These are phyloP conservation scores for Phytophthora pinifolia DNA, from an alignment of 352 stramenopile genomes.

Conservation along the genomic window DNA sequence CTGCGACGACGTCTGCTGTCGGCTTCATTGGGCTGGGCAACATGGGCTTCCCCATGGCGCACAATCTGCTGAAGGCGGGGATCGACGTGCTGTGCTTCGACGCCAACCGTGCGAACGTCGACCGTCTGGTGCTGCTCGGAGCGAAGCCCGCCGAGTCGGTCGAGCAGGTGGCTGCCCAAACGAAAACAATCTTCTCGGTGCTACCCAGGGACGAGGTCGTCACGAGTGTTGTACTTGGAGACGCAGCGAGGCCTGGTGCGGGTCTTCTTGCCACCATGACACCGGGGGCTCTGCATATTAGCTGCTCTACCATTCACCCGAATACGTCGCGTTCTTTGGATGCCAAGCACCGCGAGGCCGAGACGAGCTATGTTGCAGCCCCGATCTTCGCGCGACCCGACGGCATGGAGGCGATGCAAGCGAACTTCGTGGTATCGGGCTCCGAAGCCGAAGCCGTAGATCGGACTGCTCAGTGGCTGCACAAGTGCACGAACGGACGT, in stretches of 20 bases:
- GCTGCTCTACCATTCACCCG: conserved; percentile 72
- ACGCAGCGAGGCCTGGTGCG: conserved; percentile 15
- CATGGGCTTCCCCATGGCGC: conserved; percentile 91
- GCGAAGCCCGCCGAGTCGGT: conserved; percentile 37
- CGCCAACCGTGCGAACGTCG: conserved; percentile 32
- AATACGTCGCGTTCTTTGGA: conserved; percentile 52
- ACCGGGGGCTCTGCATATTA: conserved; percentile 50
- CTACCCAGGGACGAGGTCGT: conserved; percentile 71
- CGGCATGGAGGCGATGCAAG: conserved; percentile 66
- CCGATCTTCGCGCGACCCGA: conserved; percentile 78
- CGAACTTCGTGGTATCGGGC: conserved; percentile 59
- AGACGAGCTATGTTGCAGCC: conserved; percentile 48
- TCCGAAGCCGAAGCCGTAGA: conserved; percentile 39
- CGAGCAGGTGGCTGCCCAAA: conserved; percentile 41
- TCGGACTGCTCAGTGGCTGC: conserved; percentile 36
- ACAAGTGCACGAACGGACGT: conserved; percentile 36
- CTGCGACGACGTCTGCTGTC: conserved; percentile 25
- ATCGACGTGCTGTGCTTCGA: conserved; percentile 70
- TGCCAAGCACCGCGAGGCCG: conserved; percentile 29
- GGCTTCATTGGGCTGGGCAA: conserved; percentile 93
- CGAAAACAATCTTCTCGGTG: conserved; percentile 56
- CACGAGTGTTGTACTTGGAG: conserved; percentile 38
- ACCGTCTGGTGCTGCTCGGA: conserved; percentile 30
- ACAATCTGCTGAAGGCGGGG: conserved; percentile 81
- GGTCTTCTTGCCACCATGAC: conserved; percentile 43